Evolutionary conservation across 2,329 filamentous ascomycete species (phyloP).

Genomic region (Fusarium continuum): DNA sequence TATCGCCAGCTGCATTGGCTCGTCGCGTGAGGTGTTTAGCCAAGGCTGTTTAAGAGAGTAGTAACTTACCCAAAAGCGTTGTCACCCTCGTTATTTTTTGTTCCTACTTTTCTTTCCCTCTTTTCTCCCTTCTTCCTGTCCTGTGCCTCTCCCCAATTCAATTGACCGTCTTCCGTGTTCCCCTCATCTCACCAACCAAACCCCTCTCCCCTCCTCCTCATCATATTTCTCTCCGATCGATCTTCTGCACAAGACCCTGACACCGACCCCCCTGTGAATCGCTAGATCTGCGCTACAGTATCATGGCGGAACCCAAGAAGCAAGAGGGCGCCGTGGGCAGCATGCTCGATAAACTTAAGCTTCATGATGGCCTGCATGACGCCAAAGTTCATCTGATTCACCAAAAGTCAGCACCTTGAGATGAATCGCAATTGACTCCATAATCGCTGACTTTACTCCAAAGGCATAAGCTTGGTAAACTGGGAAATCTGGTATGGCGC

Average conservation of each 20-base stretch:
- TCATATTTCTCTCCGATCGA: constrained; percentile 12
- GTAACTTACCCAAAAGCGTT: constrained; percentile 8
- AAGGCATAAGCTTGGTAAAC: constrained; percentile 67
- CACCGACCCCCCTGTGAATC: constrained; percentile 2
- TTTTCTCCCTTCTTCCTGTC: neutral
- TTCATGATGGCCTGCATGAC: constrained; percentile 63
- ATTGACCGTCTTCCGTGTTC: neutral
- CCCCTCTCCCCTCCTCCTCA: neutral
- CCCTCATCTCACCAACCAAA: constrained; percentile 19
- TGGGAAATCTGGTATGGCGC: constrained; percentile 65
- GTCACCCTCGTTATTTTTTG: constrained; percentile 7
- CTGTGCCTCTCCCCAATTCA: neutral
- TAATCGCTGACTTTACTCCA: neutral
- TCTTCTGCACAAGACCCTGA: constrained; percentile 7
- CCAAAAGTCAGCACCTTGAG: constrained; percentile 60
- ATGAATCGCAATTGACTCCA: neutral
- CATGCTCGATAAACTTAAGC: constrained; percentile 59
- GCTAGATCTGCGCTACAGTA: constrained; percentile 22
- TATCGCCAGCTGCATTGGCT: constrained; percentile 10
- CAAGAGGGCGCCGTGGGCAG: constrained; percentile 33
- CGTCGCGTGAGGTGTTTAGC: constrained; percentile 33
- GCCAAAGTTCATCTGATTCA: constrained; percentile 66
- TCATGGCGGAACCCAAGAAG: constrained; percentile 44
- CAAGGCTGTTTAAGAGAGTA: constrained; percentile 15
- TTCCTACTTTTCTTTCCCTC: neutral